These are phyloP conservation scores for Russula griseocarnosa DNA, from an alignment of 768 basidiomycete genomes.

Conservation along the genomic window DNA sequence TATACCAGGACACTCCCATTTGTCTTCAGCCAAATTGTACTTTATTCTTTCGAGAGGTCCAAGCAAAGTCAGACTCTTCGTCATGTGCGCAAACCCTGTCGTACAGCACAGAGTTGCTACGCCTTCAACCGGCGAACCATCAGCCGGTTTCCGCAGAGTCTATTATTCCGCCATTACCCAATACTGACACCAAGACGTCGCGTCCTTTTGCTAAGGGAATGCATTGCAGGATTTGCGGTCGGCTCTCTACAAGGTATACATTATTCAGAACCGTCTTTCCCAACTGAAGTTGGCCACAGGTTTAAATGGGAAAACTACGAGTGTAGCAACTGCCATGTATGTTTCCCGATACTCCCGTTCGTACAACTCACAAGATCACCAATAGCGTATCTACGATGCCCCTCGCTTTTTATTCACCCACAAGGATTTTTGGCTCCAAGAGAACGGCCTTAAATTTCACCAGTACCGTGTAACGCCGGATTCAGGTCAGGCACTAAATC, in stretches of 20 bases:
- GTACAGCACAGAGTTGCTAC: conserved; percentile 30
- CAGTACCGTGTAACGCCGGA: conserved; percentile 24
- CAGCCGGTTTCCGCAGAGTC: conserved; percentile 35
- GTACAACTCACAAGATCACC: neutral
- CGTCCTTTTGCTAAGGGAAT: conserved; percentile 61
- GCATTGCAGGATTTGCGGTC: conserved; percentile 66
- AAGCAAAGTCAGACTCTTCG: conserved; percentile 42
- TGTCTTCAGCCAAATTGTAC: conserved; percentile 60
- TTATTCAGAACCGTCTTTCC: neutral
- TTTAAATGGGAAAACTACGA: conserved; percentile 74
- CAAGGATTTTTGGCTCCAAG: conserved; percentile 26
- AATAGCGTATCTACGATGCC: conserved; percentile 21
- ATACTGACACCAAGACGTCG: conserved; percentile 40
- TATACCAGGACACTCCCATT: conserved; percentile 57
- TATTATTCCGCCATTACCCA: conserved; percentile 37
- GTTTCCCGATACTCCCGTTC: conserved; percentile 10
- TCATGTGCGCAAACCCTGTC: conserved; percentile 42
- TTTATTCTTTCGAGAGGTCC: conserved; percentile 44
- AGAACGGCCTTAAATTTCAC: conserved; percentile 16
- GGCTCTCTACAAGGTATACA: conserved; percentile 66
- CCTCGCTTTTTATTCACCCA: conserved; percentile 12
- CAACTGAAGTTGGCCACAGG: conserved; percentile 38
- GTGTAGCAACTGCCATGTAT: conserved; percentile 59
- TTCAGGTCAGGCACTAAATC: conserved; percentile 25
- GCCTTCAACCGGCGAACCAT: conserved; percentile 19